phyloP scores from a whole-genome alignment of 768 basidiomycete genomes.

The Podaxis carcinomalis region DNA sequence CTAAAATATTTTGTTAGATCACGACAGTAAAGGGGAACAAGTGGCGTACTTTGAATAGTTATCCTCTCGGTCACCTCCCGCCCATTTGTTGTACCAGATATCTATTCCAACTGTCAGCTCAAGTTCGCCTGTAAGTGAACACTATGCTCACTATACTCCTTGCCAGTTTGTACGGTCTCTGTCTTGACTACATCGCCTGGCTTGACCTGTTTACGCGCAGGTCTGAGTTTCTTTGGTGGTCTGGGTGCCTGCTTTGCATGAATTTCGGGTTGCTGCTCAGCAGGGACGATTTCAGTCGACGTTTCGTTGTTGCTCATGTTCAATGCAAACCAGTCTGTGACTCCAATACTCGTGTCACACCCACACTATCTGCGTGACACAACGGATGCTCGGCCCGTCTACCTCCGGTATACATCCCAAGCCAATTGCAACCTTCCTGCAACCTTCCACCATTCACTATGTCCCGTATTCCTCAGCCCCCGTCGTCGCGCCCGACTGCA shows the following conservation, averaged over 20 bases:
- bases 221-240: slow-evolving; percentile 67
- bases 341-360: not conserved
- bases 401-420: not conserved
- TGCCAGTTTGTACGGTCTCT: slow-evolving; percentile 87
- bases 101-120: slow-evolving; percentile 39
- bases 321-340: not conserved
- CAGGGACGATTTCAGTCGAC: not conserved
- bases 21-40: not conserved
- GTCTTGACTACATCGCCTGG: slow-evolving; percentile 86
- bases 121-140: not conserved
- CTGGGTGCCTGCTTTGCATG: slow-evolving; percentile 7
- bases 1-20: slow-evolving; percentile 32
- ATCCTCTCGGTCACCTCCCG: slow-evolving; percentile 98
- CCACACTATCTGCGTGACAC: not conserved
- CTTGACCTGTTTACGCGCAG: slow-evolving; percentile 92
- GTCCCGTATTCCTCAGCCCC: slow-evolving; percentile 17
- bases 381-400: not conserved
- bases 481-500: slow-evolving; percentile 12
- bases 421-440: not conserved
- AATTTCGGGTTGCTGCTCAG: slow-evolving; percentile 6
- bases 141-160: slow-evolving; percentile 82
- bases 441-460: not conserved
- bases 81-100: slow-evolving; percentile 99
- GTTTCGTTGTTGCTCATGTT: slow-evolving; percentile 11
- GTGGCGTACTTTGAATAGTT: slow-evolving; percentile 82